These are phyloP conservation scores for Pyrus betulifolia DNA, from an alignment of 306 rosid species.

Conservation along the genomic window DNA sequence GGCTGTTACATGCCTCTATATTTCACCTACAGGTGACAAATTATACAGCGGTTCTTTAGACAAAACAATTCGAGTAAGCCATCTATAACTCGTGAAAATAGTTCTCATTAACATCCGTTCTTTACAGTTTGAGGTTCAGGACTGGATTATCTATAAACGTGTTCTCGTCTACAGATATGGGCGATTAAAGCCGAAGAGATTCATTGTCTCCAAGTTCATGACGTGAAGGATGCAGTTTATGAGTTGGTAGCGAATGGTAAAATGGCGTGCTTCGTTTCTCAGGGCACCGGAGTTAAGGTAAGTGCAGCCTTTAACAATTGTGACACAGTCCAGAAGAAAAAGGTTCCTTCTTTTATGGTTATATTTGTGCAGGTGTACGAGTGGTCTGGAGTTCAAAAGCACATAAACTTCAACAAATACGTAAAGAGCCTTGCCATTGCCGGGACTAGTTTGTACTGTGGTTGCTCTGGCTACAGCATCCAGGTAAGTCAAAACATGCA, in stretches of 20 bases:
- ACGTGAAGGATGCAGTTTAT: constrained; percentile 67
- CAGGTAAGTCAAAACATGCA: constrained; percentile 37
- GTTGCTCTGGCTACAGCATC: constrained; percentile 78
- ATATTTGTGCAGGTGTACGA: constrained; percentile 40
- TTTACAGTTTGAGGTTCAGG: not conserved
- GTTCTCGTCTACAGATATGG: constrained; percentile 49
- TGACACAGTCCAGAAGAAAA: not conserved
- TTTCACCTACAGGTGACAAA: constrained; percentile 43
- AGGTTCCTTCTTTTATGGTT: not conserved
- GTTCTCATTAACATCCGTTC: not conserved
- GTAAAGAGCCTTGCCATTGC: constrained; percentile 68
- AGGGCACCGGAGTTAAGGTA: constrained; percentile 84
- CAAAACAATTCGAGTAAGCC: constrained; percentile 78
- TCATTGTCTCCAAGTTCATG: constrained; percentile 60
- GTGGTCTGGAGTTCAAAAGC: constrained; percentile 62
- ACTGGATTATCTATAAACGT: not conserved
- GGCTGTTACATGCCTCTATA: constrained; percentile 67
- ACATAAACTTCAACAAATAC: constrained; percentile 64
- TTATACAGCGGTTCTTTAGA: constrained; percentile 81
- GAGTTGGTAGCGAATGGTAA: constrained; percentile 58
- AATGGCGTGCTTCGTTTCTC: constrained; percentile 66
- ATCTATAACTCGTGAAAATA: not conserved
- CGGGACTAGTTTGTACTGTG: constrained; percentile 67
- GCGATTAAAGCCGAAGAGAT: constrained; percentile 57
- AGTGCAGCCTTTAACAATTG: constrained; percentile 14